Evolutionary conservation across 169 alveolate species (phyloP).

Genomic region (Besnoitia besnoiti): DNA sequence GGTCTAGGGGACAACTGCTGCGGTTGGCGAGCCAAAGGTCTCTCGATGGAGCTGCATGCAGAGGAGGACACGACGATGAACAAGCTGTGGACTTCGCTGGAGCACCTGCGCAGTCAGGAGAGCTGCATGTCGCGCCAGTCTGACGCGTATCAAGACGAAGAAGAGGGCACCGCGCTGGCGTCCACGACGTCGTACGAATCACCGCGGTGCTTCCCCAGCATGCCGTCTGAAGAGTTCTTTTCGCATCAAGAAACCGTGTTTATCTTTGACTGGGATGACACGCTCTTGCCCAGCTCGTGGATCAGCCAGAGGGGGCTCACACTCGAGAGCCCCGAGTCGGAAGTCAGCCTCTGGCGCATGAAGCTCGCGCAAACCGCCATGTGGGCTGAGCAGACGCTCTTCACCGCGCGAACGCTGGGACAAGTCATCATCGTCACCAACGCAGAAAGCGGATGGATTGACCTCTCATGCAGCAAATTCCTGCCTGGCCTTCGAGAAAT

Average conservation of each 20-base stretch:
- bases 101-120: neutral
- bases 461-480: constrained; percentile 53
- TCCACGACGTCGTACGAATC: neutral
- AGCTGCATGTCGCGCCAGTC: neutral
- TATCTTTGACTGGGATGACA: constrained; percentile 62
- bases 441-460: constrained; percentile 67
- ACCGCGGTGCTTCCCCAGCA: constrained; percentile 4
- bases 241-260: constrained; percentile 25
- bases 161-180: neutral
- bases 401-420: constrained; percentile 40
- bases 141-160: neutral
- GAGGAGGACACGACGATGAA: neutral
- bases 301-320: constrained; percentile 5
- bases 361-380: constrained; percentile 28
- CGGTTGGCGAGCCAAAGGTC: neutral
- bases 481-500: constrained; percentile 29
- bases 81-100: neutral
- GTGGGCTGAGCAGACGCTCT: constrained; percentile 29
- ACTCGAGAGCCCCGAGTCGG: constrained; percentile 6
- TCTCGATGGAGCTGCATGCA: neutral
- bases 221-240: constrained; percentile 19
- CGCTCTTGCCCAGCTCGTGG: constrained; percentile 67
- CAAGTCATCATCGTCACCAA: constrained; percentile 65
- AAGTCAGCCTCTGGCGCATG: neutral
- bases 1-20: neutral